phyloP scores from a whole-genome alignment of 2,329 filamentous ascomycete species.

The Cladosporium sp. region DNA sequence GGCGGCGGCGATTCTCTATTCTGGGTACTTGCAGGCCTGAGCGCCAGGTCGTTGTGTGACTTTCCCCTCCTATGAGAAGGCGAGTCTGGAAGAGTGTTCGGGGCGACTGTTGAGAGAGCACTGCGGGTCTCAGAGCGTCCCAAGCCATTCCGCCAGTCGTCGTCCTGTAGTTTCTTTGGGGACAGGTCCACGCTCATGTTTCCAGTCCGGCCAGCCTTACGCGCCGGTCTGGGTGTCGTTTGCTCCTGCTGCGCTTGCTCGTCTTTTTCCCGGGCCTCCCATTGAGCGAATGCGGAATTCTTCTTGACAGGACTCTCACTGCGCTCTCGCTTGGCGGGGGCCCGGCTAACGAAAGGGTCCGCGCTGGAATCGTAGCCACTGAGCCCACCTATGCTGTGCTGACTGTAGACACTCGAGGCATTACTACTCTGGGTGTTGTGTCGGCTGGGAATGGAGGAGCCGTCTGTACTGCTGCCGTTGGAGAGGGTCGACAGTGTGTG shows the following conservation, averaged over 20 bases:
- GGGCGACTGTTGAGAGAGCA: slow-evolving; percentile 24
- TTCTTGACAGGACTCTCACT: slow-evolving; percentile 32
- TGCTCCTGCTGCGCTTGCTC: slow-evolving; percentile 17
- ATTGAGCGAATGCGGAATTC: slow-evolving; percentile 26
- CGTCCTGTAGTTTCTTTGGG: slow-evolving; percentile 27
- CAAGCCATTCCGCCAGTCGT: slow-evolving; percentile 27
- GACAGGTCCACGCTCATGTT: slow-evolving; percentile 13
- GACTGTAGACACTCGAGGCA: slow-evolving; percentile 24
- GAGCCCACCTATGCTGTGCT: slow-evolving; percentile 16
- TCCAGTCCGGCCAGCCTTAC: slow-evolving; percentile 6
- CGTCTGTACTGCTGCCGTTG: slow-evolving; percentile 28
- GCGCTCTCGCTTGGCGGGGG: slow-evolving; percentile 27
- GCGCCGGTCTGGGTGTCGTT: slow-evolving; percentile 7
- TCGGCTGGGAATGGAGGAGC: slow-evolving; percentile 21
- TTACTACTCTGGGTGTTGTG: slow-evolving; percentile 26
- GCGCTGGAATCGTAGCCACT: slow-evolving; percentile 21
- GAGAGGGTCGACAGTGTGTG: slow-evolving; percentile 30
- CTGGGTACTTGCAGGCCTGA: slow-evolving; percentile 2
- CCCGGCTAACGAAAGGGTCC: slow-evolving; percentile 27
- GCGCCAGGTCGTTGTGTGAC: slow-evolving; percentile 1
- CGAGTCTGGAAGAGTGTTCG: slow-evolving; percentile 23
- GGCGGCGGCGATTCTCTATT: neutral
- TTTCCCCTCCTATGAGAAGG: slow-evolving; percentile 20
- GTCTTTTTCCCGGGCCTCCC: slow-evolving; percentile 23
- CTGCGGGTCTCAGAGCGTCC: slow-evolving; percentile 25